Percentiles rank a stretch among this genome's conserved stretches.
Conservation (phyloP, 768 basidiomycete genomes). For the Hirschioporus abietinus region DNA sequence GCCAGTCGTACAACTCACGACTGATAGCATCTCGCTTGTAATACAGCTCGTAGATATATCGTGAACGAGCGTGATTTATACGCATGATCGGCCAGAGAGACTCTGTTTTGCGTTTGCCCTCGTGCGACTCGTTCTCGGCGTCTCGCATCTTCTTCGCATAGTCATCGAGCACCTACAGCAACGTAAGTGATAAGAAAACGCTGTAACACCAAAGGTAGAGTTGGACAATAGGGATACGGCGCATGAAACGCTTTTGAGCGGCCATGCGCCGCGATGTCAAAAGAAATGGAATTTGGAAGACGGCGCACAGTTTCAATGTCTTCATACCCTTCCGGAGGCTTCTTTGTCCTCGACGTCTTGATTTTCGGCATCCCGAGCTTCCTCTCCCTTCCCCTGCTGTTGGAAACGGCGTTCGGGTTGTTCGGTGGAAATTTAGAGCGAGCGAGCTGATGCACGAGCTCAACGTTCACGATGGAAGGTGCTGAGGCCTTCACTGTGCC, state of each 20-base stretch:
- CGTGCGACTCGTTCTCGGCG: slow-evolving; percentile 97
- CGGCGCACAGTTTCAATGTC: slow-evolving; percentile 74
- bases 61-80: slow-evolving; percentile 91
- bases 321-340: slow-evolving; percentile 92
- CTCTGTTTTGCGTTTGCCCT: slow-evolving; percentile 94
- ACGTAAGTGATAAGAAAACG: slow-evolving; percentile 11
- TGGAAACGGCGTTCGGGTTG: background rate
- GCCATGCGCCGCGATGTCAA: background rate
- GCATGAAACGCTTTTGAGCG: background rate
- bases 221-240: background rate
- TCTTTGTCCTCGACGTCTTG: slow-evolving; percentile 86
- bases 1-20: slow-evolving; percentile 92
- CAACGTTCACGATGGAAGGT: background rate
- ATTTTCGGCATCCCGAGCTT: slow-evolving; percentile 79
- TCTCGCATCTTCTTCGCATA: slow-evolving; percentile 99
- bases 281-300: background rate
- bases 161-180: slow-evolving; percentile 83
- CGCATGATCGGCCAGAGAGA: slow-evolving; percentile 98
- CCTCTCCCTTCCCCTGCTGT: background rate
- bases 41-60: slow-evolving; percentile 97
- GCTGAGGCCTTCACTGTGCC: background rate
- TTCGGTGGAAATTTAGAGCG: background rate
- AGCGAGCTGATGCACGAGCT: background rate
- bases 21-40: slow-evolving; percentile 90
- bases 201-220: background rate